Conservation (phyloP, 345 rosid genomes). For the Turritis glabra region DNA sequence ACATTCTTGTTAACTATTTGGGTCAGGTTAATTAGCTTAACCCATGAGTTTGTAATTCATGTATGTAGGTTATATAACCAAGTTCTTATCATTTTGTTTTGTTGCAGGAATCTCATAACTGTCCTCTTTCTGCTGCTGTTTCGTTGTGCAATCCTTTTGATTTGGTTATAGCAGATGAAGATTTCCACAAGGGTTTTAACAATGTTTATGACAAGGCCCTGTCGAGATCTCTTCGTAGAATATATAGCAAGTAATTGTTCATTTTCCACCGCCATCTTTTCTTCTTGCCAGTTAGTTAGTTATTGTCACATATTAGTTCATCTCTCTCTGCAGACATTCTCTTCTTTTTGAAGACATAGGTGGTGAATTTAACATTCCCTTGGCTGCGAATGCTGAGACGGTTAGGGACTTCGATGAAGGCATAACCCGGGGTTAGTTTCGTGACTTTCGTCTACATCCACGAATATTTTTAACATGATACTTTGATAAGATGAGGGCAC, state of each 20-base stretch:
- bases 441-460: background rate
- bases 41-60: background rate
- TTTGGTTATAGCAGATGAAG: slow-evolving; percentile 87
- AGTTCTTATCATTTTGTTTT: background rate
- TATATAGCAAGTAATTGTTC: slow-evolving; percentile 61
- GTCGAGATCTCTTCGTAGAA: slow-evolving; percentile 62
- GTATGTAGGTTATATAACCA: background rate
- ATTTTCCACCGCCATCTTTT: background rate
- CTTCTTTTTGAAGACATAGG: slow-evolving; percentile 83
- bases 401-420: slow-evolving; percentile 88
- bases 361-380: slow-evolving; percentile 71
- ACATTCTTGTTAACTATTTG: slow-evolving; percentile 86
- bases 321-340: slow-evolving; percentile 60
- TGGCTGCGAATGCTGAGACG: slow-evolving; percentile 72
- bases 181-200: slow-evolving; percentile 92
- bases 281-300: slow-evolving; percentile 21
- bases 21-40: slow-evolving; percentile 55
- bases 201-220: slow-evolving; percentile 79
- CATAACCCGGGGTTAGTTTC: slow-evolving; percentile 65
- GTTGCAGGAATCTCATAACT: slow-evolving; percentile 66
- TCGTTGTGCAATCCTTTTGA: slow-evolving; percentile 94
- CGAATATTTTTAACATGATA: background rate
- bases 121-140: slow-evolving; percentile 78
- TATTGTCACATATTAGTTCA: background rate
- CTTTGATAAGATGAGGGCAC: background rate